Evolutionary conservation across 2,329 filamentous ascomycete species (phyloP), one percentile per base, ranked within the genome.

Genomic region (Colletotrichum lini): DNA sequence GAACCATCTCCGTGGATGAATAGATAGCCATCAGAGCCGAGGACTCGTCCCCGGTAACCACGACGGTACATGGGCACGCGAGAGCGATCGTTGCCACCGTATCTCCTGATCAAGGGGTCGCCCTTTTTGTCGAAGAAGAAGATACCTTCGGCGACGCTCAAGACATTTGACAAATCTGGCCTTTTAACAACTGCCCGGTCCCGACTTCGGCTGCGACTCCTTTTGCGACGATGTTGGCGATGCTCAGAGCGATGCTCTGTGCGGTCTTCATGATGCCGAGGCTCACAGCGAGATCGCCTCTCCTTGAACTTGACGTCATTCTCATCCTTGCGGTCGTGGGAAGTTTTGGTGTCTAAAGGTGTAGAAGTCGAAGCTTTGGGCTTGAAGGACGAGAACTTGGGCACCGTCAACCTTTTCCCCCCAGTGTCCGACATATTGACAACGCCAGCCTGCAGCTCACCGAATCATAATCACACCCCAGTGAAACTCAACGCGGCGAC

Each of bases 331-430:
- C 15, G 60, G 16, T 42, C 60, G 21, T 57, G 67, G 49, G 50
- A 26, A 15, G 63, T 42, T 66, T 71, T 47, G 16, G 57, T 63
- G 30, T 53, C 54, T 15, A 70, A 74, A 40, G 72, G 62, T 52
- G 58, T 21, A 74, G 73, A 40, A 73, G 12, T 18, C 68, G 63
- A 15, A 77, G 65, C 72, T 86, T 87, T 72, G 87, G 88, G 61
- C 74, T 88, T 91, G 83, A 95, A 96, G 73, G 93, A 95, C 23
- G 89, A 85, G 77, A 96, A 95, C 76, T 91, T 94, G 12, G 93
- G 93, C 26, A 93, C 84, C 35, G 75, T 70, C 70, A 70, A 72
- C 67, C 58, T 72, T 15, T 61, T 62, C 2, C 49, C 60, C 26
- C 40, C 67, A 26, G n/a, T 54, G 15, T 47, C 67, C 18, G 70